Conservation (phyloP, 441 rosid genomes). For the Populus hybrid region DNA sequence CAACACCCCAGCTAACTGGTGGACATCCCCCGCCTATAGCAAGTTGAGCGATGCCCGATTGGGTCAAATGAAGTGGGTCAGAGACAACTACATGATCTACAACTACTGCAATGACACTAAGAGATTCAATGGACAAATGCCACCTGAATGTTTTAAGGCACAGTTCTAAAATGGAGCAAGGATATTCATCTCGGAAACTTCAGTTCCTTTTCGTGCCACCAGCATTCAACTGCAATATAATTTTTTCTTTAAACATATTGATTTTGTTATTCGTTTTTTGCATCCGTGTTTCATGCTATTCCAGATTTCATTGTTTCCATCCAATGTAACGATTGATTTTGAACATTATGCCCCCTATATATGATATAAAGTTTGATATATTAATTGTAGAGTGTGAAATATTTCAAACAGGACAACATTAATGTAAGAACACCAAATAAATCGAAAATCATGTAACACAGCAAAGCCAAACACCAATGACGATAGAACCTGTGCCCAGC, state of each 20-base stretch:
- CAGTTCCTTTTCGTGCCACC: not conserved
- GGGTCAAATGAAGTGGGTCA: conserved; percentile 48
- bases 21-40: conserved; percentile 53
- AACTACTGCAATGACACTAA: conserved; percentile 65
- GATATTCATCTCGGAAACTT: not conserved
- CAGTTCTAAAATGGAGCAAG: conserved; percentile 35
- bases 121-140: conserved; percentile 56
- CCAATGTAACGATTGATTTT: not conserved
- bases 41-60: conserved; percentile 38
- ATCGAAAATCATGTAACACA: not conserved
- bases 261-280: not conserved
- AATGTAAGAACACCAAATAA: not conserved
- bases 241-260: not conserved
- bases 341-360: not conserved
- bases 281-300: not conserved
- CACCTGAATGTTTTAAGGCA: conserved; percentile 47
- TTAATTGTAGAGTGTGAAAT: not conserved
- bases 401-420: not conserved
- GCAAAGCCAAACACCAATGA: conserved; percentile 81
- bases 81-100: conserved; percentile 64
- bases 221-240: not conserved
- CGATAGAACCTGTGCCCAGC: conserved; percentile 62
- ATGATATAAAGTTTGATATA: not conserved
- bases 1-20: conserved; percentile 54
- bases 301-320: not conserved